Conservation (phyloP, 163 green algal species). For the Trebouxia gelatinosa region DNA sequence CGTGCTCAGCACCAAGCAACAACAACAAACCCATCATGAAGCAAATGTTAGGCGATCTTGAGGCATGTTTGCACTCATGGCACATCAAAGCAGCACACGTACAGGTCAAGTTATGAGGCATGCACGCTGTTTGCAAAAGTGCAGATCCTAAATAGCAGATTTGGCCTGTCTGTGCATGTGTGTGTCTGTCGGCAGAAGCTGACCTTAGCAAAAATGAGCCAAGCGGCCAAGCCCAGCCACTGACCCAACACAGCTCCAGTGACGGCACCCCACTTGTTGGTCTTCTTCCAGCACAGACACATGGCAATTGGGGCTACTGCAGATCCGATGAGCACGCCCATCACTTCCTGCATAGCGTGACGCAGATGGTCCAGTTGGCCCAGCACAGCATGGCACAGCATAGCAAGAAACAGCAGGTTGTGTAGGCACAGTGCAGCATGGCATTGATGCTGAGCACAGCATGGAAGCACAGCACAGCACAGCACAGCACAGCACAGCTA, state of each 20-base stretch:
- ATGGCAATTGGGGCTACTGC: slow-evolving; percentile 67
- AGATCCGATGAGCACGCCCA: slow-evolving; percentile 71
- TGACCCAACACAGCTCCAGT: slow-evolving; percentile 65
- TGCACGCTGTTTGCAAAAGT: too few relatives aligned
- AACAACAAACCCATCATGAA: too few relatives aligned
- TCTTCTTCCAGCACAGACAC: slow-evolving; percentile 84
- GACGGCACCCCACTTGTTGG: slow-evolving; percentile 67
- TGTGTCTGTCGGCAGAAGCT: not conserved
- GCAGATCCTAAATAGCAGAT: too few relatives aligned
- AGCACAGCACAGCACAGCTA: too few relatives aligned
- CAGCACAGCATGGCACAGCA: not conserved
- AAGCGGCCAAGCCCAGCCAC: slow-evolving; percentile 58
- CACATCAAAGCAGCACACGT: too few relatives aligned
- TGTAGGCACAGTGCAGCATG: too few relatives aligned
- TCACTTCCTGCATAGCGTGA: slow-evolving; percentile 45
- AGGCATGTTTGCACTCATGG: too few relatives aligned
- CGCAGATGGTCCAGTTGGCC: not conserved
- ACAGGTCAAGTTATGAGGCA: too few relatives aligned
- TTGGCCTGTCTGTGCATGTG: not conserved
- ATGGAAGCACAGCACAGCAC: too few relatives aligned
- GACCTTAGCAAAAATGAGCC: slow-evolving; percentile 48
- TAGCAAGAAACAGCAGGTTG: not conserved
- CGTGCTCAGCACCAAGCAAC: too few relatives aligned
- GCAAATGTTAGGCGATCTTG: too few relatives aligned
- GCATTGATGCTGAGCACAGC: too few relatives aligned